A percentile compares a stretch with the other conserved stretches of the same genome.
These are phyloP conservation scores for Geotrichum bryndzae DNA, from an alignment of 1,139 yeast genomes.

Conservation along the genomic window DNA sequence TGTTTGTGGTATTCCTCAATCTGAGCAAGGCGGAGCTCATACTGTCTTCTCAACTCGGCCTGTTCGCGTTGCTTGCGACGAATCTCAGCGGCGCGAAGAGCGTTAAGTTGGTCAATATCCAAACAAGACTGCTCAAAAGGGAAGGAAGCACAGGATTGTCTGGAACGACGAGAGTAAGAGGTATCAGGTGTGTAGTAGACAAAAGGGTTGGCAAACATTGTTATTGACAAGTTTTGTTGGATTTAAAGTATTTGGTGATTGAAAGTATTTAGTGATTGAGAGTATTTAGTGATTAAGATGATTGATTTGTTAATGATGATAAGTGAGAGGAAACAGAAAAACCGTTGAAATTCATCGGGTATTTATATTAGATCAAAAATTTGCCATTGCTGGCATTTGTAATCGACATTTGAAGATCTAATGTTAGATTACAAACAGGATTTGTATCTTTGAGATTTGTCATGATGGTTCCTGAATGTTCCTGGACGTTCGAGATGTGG, in stretches of 20 bases:
- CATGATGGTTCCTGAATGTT: background rate
- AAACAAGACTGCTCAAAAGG: background rate
- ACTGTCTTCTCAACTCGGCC: conserved; percentile 7
- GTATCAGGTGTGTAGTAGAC: background rate
- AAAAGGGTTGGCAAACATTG: background rate
- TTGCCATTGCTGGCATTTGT: background rate
- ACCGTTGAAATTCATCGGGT: background rate
- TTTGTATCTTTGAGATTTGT: background rate
- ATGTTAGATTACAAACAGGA: background rate
- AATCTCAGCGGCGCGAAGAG: conserved; percentile 1
- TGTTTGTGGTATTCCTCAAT: conserved; percentile 3
- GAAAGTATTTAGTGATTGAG: too few relatives aligned
- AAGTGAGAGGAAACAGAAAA: background rate
- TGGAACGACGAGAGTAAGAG: background rate
- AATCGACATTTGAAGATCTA: background rate
- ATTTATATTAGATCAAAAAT: background rate
- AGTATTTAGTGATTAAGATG: too few relatives aligned
- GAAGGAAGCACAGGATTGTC: background rate
- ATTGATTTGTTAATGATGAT: too few relatives aligned
- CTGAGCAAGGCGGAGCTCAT: conserved; percentile 4
- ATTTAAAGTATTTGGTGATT: background rate
- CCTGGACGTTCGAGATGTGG: background rate
- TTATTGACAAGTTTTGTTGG: background rate
- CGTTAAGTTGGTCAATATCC: conserved; percentile 2
- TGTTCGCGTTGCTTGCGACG: conserved; percentile 2